phyloP scores from a whole-genome alignment of 371 early-diverging fungal species.

The Mortierella sp. region DNA sequence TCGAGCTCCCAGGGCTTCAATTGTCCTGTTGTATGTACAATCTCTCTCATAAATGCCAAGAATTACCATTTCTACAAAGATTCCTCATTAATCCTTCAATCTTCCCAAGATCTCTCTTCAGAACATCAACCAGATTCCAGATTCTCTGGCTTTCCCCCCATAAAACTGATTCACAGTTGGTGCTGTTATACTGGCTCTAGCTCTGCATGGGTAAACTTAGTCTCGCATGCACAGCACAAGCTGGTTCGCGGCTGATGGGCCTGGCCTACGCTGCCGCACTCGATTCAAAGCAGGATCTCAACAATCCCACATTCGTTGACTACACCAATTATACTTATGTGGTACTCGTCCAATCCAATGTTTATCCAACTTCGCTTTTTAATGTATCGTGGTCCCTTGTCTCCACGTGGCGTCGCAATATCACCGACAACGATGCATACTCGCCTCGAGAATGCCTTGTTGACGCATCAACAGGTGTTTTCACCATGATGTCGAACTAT shows the following conservation, averaged over 20 bases:
- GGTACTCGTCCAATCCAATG: not conserved
- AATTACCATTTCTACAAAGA: too few relatives aligned
- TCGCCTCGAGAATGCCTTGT: not conserved
- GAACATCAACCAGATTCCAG: too few relatives aligned
- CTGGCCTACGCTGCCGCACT: not conserved
- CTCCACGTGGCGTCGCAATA: not conserved
- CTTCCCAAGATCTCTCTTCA: too few relatives aligned
- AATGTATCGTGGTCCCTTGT: not conserved
- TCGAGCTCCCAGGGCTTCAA: too few relatives aligned
- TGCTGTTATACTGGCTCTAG: too few relatives aligned
- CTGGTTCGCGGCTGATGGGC: not conserved
- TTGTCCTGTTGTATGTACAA: too few relatives aligned
- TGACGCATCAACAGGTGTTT: not conserved
- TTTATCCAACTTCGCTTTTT: not conserved
- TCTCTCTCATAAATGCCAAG: too few relatives aligned
- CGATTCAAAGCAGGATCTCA: not conserved
- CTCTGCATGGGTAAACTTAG: not conserved
- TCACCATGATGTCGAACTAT: constrained; percentile 1
- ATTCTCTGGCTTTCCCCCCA: too few relatives aligned
- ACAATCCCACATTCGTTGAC: too few relatives aligned
- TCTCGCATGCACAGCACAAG: not conserved
- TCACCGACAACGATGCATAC: not conserved
- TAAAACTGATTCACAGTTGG: too few relatives aligned
- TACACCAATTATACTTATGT: not conserved
- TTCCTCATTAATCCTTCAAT: too few relatives aligned